Conservation (phyloP, 1,139 yeast species). For the Arxiozyma slooffiae region DNA sequence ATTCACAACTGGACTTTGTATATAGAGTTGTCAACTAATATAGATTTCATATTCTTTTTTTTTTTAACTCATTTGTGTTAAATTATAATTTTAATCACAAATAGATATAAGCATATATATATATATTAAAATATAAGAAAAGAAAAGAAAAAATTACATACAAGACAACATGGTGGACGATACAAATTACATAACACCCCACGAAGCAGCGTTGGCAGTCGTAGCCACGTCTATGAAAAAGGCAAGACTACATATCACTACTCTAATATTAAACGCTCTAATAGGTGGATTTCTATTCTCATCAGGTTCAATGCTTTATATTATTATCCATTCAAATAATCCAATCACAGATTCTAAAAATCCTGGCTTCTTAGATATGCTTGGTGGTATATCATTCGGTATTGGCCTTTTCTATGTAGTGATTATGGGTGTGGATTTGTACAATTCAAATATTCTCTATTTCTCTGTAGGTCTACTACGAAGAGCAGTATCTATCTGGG, state of each 20-base stretch:
- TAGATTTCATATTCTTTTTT: no score
- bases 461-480: slow-evolving; percentile 55
- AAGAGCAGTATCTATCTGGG: slow-evolving; percentile 58
- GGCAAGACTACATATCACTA: slow-evolving; percentile 51
- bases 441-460: slow-evolving; percentile 60
- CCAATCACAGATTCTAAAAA: slow-evolving; percentile 36
- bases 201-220: slow-evolving; percentile 71
- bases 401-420: slow-evolving; percentile 68
- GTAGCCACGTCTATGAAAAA: slow-evolving; percentile 80
- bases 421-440: slow-evolving; percentile 61
- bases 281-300: slow-evolving; percentile 63
- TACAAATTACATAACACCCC: slow-evolving; percentile 58
- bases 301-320: slow-evolving; percentile 64
- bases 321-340: slow-evolving; percentile 45
- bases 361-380: slow-evolving; percentile 49
- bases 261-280: slow-evolving; percentile 50
- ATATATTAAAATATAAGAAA: no score
- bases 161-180: slow-evolving; percentile 35
- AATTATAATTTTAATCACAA: no score
- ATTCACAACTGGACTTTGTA: no score
- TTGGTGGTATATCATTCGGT: slow-evolving; percentile 53
- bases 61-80: no score
- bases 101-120: no score
- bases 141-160: no score
- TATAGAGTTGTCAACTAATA: no score